Evolutionary conservation across 495 filamentous ascomycete species (phyloP).

Genomic region (Lentithecium fluviatile): DNA sequence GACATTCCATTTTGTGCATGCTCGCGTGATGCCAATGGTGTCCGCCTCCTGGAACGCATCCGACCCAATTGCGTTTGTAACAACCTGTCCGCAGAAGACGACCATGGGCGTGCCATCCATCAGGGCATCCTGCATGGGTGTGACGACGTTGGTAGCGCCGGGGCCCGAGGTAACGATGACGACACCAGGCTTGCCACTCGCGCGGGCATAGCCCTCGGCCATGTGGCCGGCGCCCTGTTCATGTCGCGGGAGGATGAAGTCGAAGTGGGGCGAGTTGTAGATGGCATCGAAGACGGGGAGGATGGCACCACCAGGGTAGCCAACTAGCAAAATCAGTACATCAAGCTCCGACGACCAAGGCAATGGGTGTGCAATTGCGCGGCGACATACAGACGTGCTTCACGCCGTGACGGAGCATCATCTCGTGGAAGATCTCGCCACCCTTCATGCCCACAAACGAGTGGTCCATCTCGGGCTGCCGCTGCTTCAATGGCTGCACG

Average conservation of each 20-base stretch:
- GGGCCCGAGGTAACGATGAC: constrained; percentile 78
- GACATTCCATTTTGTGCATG: constrained; percentile 84
- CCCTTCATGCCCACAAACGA: constrained; percentile 89
- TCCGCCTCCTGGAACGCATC: constrained; percentile 83
- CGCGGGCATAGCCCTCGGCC: constrained; percentile 76
- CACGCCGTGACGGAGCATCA: constrained; percentile 91
- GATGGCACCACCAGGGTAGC: constrained; percentile 76
- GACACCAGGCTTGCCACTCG: constrained; percentile 71
- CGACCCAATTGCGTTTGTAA: constrained; percentile 69
- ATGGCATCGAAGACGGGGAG: constrained; percentile 84
- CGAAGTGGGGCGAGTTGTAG: constrained; percentile 76
- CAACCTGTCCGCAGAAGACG: constrained; percentile 76
- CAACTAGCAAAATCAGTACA: constrained; percentile 50
- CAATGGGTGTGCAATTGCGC: background rate
- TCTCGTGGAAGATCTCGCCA: constrained; percentile 97
- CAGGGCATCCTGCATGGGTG: constrained; percentile 74
- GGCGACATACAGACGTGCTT: constrained; percentile 65
- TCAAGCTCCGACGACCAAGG: background rate
- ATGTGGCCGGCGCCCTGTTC: constrained; percentile 82
- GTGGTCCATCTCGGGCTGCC: constrained; percentile 47
- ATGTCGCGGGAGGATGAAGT: constrained; percentile 75
- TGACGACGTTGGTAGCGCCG: constrained; percentile 76
- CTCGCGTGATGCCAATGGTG: constrained; percentile 70
- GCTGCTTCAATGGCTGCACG: constrained; percentile 42
- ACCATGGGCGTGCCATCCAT: constrained; percentile 78